Evolutionary conservation across 805 yeast genomes (phyloP), one percentile per base, ranked within the genome.

Genomic region (Clavispora phyllophila): DNA sequence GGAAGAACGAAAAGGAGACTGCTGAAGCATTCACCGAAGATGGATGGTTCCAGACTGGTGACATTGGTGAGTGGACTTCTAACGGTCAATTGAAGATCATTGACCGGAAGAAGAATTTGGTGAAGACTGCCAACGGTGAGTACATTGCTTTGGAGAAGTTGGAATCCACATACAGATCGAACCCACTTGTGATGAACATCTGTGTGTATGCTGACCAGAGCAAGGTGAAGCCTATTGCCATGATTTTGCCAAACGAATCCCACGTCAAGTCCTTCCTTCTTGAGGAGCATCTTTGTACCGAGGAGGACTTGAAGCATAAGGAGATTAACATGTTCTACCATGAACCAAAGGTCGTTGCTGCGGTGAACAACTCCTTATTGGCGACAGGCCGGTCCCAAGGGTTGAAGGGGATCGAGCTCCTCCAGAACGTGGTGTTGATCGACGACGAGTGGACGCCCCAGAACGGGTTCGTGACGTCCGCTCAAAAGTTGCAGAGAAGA

Each of bases 401-500:
- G 9, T 77, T 93, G 51, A 72, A 66, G 39, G 95, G 96, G 46
- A 90, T 88, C 53, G 98, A 93, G 68, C 72, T 91, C 50, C 61
- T 93, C 44, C 79, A 79, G 50, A 95, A 90, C 53, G 74, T 84
- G 47, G 88, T 84, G 12, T 63, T 93, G 46, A 75, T 81, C 44
- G 90, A 87, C 51, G 91, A 81, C 40, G 99, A 93, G 71, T 93
- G 99, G 98, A 93, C 98, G 32, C 98, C 99, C 34, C 93, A 88
- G 66, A 87, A 81, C 60, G 98, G 96, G 0, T 87, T 71, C 52
- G 95, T 91, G 44, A 89, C 98, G 13, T 82, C 95, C 45, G 99
- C 99, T 20, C 97, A 90, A 68, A 93, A 93, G 70, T 76, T 93
- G 58, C 96, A 91, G 73, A 84, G 99, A 74, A 86, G 78, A 74